Evolutionary conservation across 148 eudicot species (phyloP).

Genomic region (Mesembryanthemum crystallinum): DNA sequence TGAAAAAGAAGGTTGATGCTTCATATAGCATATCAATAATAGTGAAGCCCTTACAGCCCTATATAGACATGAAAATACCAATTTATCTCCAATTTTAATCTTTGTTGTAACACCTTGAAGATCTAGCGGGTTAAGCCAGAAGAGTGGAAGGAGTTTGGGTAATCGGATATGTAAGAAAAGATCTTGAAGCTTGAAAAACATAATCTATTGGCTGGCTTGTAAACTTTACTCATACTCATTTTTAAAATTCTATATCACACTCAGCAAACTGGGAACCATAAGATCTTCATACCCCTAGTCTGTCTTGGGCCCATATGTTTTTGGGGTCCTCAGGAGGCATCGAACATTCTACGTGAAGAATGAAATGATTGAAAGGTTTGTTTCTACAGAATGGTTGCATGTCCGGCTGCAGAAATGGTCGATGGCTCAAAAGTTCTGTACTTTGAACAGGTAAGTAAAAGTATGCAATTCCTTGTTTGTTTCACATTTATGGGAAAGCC

Average conservation of each 20-base stretch:
- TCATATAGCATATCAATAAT: not conserved
- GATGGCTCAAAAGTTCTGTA: conserved; percentile 83
- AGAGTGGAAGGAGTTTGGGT: not conserved
- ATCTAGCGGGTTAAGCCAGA: not conserved
- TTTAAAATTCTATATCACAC: not conserved
- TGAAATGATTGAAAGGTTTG: not conserved
- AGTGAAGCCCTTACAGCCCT: not conserved
- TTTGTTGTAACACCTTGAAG: not conserved
- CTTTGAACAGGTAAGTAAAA: conserved; percentile 64
- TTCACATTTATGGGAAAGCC: not conserved
- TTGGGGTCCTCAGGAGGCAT: not conserved
- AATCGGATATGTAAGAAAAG: not conserved
- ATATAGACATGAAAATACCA: not conserved
- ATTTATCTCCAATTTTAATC: too few species aligned
- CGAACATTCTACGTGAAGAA: not conserved
- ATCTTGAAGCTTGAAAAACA: not conserved
- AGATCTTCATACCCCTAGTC: not conserved
- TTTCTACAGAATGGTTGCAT: conserved; percentile 63
- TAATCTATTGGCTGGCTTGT: not conserved
- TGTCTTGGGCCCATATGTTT: conserved; percentile 13
- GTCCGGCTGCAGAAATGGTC: conserved; percentile 86
- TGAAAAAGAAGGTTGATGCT: not conserved
- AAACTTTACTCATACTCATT: not conserved
- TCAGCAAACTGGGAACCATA: not conserved
- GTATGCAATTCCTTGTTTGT: not conserved